Percentiles rank a stretch among this genome's conserved stretches.
These are phyloP conservation scores for Eleusine indica DNA, from an alignment of 176 grass and related monocot genomes.

Conservation along the genomic window DNA sequence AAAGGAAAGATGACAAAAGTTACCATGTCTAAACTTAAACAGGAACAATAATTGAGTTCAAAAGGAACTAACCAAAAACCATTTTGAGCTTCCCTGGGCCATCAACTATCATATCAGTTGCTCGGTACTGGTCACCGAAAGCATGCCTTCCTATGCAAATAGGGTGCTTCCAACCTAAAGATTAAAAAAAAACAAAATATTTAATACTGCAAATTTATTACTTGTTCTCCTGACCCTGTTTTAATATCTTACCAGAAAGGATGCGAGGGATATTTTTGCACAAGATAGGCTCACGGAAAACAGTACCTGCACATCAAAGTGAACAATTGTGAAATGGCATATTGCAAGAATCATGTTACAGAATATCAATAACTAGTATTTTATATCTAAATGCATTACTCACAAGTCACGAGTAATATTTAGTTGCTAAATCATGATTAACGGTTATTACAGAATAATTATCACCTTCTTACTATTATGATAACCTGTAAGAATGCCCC, in stretches of 20 bases:
- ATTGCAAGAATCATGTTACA: not conserved
- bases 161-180: conserved; percentile 88
- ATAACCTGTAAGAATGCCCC: not conserved
- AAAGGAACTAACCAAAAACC: conserved; percentile 78
- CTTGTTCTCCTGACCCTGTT: conserved; percentile 6
- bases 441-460: not conserved
- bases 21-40: not conserved
- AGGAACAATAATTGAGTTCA: conserved; percentile 3
- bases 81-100: conserved; percentile 96
- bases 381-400: not conserved
- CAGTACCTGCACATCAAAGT: conserved; percentile 62
- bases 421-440: not conserved
- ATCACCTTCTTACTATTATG: conserved; percentile 4
- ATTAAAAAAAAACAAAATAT: not conserved
- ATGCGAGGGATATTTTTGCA: conserved; percentile 80
- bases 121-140: conserved; percentile 96
- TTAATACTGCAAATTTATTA: conserved; percentile 5
- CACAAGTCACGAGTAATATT: not conserved
- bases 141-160: conserved; percentile 99
- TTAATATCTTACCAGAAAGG: conserved; percentile 68
- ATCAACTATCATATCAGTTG: conserved; percentile 81
- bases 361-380: not conserved
- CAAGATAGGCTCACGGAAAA: conserved; percentile 95
- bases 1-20: conserved; percentile 26
- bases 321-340: conserved; percentile 7